Evolutionary conservation across 2,329 filamentous ascomycete species (phyloP).

Genomic region (Aschersonia sp.): DNA sequence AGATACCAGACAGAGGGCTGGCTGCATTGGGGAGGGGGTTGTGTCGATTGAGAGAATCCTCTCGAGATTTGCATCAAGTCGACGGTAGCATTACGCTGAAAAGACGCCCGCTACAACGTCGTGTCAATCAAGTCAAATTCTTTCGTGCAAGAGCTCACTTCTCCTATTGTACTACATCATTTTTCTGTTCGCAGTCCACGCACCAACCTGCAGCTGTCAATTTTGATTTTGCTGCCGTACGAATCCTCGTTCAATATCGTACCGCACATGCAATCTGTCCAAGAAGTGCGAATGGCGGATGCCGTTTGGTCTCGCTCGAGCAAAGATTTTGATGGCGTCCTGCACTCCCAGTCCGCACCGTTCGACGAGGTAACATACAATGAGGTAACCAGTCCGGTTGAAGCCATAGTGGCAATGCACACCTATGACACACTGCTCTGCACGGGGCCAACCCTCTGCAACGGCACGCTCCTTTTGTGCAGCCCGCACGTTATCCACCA

Average conservation of each 20-base stretch:
- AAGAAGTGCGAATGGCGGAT: slow-evolving; percentile 85
- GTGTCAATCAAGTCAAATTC: too few relatives aligned
- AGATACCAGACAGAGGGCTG: too few relatives aligned
- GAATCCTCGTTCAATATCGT: slow-evolving; percentile 26
- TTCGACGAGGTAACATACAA: slow-evolving; percentile 85
- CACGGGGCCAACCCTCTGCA: slow-evolving; percentile 25
- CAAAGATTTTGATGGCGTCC: slow-evolving; percentile 69
- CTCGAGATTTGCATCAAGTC: too few relatives aligned
- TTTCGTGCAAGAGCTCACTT: too few relatives aligned
- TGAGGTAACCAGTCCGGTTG: slow-evolving; percentile 84
- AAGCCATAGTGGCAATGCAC: slow-evolving; percentile 96
- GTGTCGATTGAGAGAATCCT: too few relatives aligned
- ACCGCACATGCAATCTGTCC: slow-evolving; percentile 69
- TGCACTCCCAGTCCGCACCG: slow-evolving; percentile 55
- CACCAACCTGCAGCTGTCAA: neutral
- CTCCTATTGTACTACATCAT: too few relatives aligned
- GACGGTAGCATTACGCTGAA: too few relatives aligned
- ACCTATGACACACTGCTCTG: slow-evolving; percentile 42
- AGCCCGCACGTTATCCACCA: slow-evolving; percentile 45
- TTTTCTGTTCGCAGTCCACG: neutral
- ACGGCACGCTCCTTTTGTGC: slow-evolving; percentile 26
- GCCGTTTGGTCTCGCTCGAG: slow-evolving; percentile 56
- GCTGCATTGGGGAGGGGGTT: too few relatives aligned
- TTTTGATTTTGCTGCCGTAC: neutral
- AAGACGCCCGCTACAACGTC: too few relatives aligned